Evolutionary conservation across 2,329 filamentous ascomycete genomes (phyloP).

Genomic region (Thelonectria olida): DNA sequence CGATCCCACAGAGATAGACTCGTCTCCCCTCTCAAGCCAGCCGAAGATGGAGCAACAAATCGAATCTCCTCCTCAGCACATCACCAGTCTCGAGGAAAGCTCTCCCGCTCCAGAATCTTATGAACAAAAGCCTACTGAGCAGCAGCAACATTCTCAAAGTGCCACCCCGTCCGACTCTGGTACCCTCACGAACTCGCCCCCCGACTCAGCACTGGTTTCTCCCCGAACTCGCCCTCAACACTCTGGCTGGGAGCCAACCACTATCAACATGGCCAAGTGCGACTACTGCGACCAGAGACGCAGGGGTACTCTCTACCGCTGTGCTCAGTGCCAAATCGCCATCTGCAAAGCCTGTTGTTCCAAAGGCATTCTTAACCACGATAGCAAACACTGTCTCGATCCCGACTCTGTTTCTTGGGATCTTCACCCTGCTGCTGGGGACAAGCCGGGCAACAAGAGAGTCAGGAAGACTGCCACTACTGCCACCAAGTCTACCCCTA

Average conservation of each 20-base stretch:
- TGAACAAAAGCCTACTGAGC: not conserved
- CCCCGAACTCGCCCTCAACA: conserved; percentile 4
- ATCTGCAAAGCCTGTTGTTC: conserved; percentile 16
- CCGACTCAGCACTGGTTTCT: not conserved
- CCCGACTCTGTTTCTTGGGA: conserved; percentile 11
- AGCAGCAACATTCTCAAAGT: not conserved
- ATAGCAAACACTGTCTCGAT: conserved; percentile 16
- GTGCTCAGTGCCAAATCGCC: conserved; percentile 13
- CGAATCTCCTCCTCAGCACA: not conserved
- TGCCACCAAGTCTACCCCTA: not conserved
- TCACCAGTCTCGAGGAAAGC: not conserved
- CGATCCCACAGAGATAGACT: not conserved
- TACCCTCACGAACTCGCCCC: not conserved
- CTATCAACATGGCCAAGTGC: conserved; percentile 25
- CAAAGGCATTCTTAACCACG: conserved; percentile 12
- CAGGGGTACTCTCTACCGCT: conserved; percentile 15
- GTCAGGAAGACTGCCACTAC: not conserved
- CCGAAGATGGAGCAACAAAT: not conserved
- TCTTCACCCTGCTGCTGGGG: not conserved
- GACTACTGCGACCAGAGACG: conserved; percentile 19
- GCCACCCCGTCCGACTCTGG: not conserved
- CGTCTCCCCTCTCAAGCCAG: not conserved
- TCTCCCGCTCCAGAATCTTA: not conserved
- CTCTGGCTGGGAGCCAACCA: conserved; percentile 16
- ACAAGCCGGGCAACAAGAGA: conserved; percentile 1